A percentile compares a stretch with the other conserved stretches of the same genome.
Conservation (phyloP, 2,329 filamentous ascomycete genomes). For the Venturia oleaginea region DNA sequence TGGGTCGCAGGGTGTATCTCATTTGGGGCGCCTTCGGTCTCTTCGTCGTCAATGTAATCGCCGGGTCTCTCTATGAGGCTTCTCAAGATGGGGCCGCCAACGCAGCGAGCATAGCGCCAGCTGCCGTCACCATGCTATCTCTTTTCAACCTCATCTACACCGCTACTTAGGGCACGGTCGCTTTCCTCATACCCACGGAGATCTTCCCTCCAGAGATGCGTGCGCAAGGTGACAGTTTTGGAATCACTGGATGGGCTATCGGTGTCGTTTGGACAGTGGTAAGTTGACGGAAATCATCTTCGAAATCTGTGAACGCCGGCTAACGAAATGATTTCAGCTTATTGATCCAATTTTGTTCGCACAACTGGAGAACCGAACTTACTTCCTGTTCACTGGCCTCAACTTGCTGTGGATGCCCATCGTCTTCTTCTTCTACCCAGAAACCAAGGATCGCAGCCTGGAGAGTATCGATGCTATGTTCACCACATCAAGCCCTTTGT, state of each 20-base stretch:
- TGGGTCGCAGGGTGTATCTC: constrained; percentile 59
- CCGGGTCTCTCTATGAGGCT: constrained; percentile 17
- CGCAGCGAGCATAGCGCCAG: constrained; percentile 48
- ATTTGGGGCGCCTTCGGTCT: constrained; percentile 28
- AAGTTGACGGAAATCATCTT: too few species aligned
- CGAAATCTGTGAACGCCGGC: too few species aligned
- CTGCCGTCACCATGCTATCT: constrained; percentile 63
- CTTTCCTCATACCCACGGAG: constrained; percentile 53
- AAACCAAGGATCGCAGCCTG: constrained; percentile 38
- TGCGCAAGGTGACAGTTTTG: constrained; percentile 67
- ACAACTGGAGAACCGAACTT: constrained; percentile 38
- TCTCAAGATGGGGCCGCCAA: constrained; percentile 34
- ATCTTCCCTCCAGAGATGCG: constrained; percentile 64
- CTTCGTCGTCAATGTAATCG: constrained; percentile 35
- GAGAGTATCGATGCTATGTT: constrained; percentile 45
- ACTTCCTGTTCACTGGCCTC: constrained; percentile 43
- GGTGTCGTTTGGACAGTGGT: constrained; percentile 47
- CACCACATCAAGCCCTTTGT: constrained; percentile 18
- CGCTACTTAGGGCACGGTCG: constrained; percentile 52
- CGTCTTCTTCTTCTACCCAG: constrained; percentile 41
- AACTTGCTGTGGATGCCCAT: constrained; percentile 44
- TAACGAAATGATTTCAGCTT: too few species aligned
- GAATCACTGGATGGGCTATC: constrained; percentile 63
- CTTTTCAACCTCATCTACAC: constrained; percentile 58
- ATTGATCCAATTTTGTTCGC: constrained; percentile 46